These are phyloP conservation scores for Termitomyces eurrhizus DNA, from an alignment of 768 basidiomycete genomes.

Conservation along the genomic window DNA sequence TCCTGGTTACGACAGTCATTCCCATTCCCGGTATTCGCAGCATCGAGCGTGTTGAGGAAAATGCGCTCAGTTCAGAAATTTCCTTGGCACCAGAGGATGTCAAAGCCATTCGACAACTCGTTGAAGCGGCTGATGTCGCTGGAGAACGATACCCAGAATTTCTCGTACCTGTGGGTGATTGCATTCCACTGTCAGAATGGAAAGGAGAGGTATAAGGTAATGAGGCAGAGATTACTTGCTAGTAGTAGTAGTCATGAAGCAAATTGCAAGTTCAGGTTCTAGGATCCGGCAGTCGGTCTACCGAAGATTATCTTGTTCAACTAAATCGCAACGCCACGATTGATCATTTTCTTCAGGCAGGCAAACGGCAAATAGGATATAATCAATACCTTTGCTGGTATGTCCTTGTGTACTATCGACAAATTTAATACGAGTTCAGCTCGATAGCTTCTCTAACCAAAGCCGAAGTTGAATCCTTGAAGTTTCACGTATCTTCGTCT, in stretches of 20 bases:
- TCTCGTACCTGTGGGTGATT: conserved; percentile 16
- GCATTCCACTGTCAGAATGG: conserved; percentile 17
- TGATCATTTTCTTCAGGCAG: no score
- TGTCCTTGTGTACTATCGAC: no score
- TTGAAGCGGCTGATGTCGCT: conserved; percentile 14
- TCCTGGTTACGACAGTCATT: background rate
- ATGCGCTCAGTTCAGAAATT: conserved; percentile 18
- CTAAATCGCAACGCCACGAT: no score
- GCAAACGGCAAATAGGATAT: no score
- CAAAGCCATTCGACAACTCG: conserved; percentile 19
- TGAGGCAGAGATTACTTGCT: background rate
- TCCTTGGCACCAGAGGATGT: conserved; percentile 17
- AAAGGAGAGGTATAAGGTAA: conserved; percentile 9
- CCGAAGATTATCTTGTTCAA: no score
- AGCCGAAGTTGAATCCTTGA: no score
- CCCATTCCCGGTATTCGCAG: conserved; percentile 4
- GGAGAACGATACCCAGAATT: conserved; percentile 19
- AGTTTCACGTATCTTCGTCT: no score
- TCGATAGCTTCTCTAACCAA: no score
- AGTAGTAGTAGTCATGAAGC: background rate
- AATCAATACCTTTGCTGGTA: no score
- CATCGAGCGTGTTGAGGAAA: conserved; percentile 19
- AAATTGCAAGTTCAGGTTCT: no score
- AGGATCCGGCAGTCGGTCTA: no score
- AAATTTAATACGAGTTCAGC: no score